Conservation (phyloP, 495 filamentous ascomycete species). For the Penicillium canescens region DNA sequence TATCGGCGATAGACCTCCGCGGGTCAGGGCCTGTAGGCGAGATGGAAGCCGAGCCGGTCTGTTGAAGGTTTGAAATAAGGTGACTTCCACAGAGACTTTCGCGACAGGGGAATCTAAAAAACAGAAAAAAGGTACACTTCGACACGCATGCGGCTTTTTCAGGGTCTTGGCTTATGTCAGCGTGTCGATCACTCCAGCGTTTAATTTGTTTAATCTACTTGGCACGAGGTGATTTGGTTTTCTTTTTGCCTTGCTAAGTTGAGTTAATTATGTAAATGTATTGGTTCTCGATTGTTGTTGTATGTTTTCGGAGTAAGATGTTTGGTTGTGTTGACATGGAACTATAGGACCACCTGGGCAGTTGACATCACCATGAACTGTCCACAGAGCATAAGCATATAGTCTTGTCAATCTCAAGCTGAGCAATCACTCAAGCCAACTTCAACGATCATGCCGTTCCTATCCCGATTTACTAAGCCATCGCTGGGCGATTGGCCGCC, state of each 20-base stretch:
- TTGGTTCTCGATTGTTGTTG: not conserved
- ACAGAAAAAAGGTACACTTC: conserved; percentile 2
- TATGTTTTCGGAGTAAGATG: not conserved
- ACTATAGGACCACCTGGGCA: not conserved
- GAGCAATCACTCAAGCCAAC: too few species aligned
- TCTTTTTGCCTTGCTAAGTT: too few species aligned
- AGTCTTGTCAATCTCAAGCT: too few species aligned
- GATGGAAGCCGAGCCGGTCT: conserved; percentile 1
- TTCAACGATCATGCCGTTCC: too few species aligned
- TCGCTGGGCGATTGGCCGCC: too few species aligned
- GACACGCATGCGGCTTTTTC: conserved; percentile 26
- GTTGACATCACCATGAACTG: not conserved
- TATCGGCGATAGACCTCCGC: conserved; percentile 14
- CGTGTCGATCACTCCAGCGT: conserved; percentile 7
- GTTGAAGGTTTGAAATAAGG: too few species aligned
- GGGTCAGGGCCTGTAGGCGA: conserved; percentile 4
- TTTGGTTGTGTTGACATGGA: not conserved
- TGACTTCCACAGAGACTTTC: too few species aligned
- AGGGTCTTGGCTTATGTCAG: conserved; percentile 21
- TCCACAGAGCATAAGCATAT: not conserved
- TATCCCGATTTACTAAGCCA: too few species aligned
- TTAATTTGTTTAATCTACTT: not conserved
- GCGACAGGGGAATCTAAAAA: not conserved
- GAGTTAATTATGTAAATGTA: too few species aligned
- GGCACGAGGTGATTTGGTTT: too few species aligned